Conservation (phyloP, 108 stramenopile species). For the Nitzschia putrida region DNA sequence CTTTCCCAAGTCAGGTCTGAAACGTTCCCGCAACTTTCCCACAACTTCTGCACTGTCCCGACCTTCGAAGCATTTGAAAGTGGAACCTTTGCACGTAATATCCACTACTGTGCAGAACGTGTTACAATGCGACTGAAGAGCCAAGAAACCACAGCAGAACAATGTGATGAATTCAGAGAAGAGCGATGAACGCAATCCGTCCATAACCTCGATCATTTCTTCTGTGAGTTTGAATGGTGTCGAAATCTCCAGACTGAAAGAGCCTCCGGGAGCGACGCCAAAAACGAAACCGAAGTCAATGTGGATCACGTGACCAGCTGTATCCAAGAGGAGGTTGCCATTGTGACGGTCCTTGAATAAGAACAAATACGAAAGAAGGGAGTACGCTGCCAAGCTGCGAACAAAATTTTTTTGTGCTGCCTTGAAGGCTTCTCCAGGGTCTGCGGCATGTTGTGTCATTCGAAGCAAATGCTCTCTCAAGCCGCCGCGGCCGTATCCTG, state of each 20-base stretch:
- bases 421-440: slow-evolving; percentile 77
- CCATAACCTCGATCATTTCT: slow-evolving; percentile 96
- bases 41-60: slow-evolving; percentile 76
- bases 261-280: slow-evolving; percentile 93
- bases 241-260: slow-evolving; percentile 90
- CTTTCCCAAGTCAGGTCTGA: slow-evolving; percentile 79
- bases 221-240: slow-evolving; percentile 98
- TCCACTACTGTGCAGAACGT: slow-evolving; percentile 89
- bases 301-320: slow-evolving; percentile 96
- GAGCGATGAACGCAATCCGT: slow-evolving; percentile 79
- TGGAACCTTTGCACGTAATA: slow-evolving; percentile 85
- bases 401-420: slow-evolving; percentile 85
- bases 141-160: slow-evolving; percentile 94
- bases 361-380: slow-evolving; percentile 93
- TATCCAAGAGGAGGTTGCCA: slow-evolving; percentile 94
- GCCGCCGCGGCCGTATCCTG: slow-evolving; percentile 83
- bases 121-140: slow-evolving; percentile 88
- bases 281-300: slow-evolving; percentile 99
- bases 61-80: slow-evolving; percentile 93
- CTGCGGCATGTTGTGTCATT: slow-evolving; percentile 83
- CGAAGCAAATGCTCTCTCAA: slow-evolving; percentile 71
- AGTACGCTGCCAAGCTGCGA: slow-evolving; percentile 93
- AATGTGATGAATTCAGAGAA: slow-evolving; percentile 95
- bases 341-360: slow-evolving; percentile 98
- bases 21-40: slow-evolving; percentile 73